A percentile compares a stretch with the other conserved stretches of the same genome.
Conservation (phyloP, 2,329 filamentous ascomycete species). For the Chaetomium globosum region DNA sequence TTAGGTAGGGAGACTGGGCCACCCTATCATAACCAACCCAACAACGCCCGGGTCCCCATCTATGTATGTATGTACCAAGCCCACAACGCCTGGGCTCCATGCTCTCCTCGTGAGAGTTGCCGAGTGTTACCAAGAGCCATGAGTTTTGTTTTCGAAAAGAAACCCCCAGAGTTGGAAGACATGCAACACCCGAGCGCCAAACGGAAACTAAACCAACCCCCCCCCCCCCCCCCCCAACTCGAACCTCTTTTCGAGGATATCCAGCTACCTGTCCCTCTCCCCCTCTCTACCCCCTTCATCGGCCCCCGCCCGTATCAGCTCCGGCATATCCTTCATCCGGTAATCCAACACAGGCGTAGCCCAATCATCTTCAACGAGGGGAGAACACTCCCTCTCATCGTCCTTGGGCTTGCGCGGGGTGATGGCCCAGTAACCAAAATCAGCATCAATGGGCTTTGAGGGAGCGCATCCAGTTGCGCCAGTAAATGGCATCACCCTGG, state of each 20-base stretch:
- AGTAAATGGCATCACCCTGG: constrained; percentile 64
- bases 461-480: constrained; percentile 63
- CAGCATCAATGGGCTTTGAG: constrained; percentile 60
- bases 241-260: neutral
- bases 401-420: constrained; percentile 66
- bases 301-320: constrained; percentile 49
- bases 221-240: no score
- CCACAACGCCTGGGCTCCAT: neutral
- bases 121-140: neutral
- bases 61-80: neutral
- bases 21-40: neutral
- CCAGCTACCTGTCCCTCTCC: constrained; percentile 11
- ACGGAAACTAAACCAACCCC: neutral
- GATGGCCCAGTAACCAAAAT: constrained; percentile 72
- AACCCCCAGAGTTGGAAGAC: neutral
- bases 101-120: neutral
- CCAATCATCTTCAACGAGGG: constrained; percentile 66
- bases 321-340: constrained; percentile 62
- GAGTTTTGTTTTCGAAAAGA: neutral
- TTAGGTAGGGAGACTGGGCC: no score
- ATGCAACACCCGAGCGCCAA: neutral
- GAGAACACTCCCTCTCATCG: constrained; percentile 62
- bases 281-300: neutral
- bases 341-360: constrained; percentile 64
- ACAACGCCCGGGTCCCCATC: neutral